phyloP scores from a whole-genome alignment of 2,329 filamentous ascomycete species.

The Diaporthe humulicola region DNA sequence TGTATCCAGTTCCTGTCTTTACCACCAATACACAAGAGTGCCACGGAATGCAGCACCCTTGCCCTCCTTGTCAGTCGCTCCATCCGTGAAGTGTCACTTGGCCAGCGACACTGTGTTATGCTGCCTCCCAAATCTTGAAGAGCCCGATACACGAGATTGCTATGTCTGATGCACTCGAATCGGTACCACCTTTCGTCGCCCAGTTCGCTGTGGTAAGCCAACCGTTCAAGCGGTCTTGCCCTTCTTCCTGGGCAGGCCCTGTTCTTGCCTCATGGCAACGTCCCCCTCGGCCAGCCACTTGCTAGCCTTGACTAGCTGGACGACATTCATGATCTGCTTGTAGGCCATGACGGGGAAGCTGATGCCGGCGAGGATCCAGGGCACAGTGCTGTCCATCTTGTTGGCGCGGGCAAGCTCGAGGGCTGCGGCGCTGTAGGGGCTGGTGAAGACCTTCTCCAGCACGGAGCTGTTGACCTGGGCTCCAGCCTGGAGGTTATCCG shows the following conservation, averaged over 20 bases:
- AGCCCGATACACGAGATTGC: neutral
- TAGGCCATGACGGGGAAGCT: slow-evolving; percentile 89
- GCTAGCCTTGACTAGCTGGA: slow-evolving; percentile 94
- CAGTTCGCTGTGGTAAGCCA: neutral
- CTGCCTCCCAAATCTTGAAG: neutral
- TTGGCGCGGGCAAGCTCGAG: slow-evolving; percentile 94
- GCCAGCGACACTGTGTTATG: neutral
- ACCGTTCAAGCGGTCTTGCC: slow-evolving; percentile 30
- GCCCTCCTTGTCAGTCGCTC: neutral
- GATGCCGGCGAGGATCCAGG: slow-evolving; percentile 84
- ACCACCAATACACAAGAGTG: neutral
- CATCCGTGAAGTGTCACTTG: neutral
- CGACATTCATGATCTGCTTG: slow-evolving; percentile 94
- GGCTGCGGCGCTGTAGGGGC: slow-evolving; percentile 91
- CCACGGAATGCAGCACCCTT: neutral
- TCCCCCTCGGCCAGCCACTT: slow-evolving; percentile 96
- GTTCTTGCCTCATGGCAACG: slow-evolving; percentile 70
- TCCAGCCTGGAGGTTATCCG: slow-evolving; percentile 72
- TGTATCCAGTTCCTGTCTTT: neutral
- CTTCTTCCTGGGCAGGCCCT: slow-evolving; percentile 65
- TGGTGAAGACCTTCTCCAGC: slow-evolving; percentile 83
- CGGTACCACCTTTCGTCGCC: neutral
- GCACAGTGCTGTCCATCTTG: slow-evolving; percentile 76
- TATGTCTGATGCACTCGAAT: neutral
- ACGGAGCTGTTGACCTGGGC: slow-evolving; percentile 78